These are phyloP conservation scores for Hyaloscypha hepaticicola DNA, from an alignment of 495 filamentous ascomycete species.

Conservation along the genomic window DNA sequence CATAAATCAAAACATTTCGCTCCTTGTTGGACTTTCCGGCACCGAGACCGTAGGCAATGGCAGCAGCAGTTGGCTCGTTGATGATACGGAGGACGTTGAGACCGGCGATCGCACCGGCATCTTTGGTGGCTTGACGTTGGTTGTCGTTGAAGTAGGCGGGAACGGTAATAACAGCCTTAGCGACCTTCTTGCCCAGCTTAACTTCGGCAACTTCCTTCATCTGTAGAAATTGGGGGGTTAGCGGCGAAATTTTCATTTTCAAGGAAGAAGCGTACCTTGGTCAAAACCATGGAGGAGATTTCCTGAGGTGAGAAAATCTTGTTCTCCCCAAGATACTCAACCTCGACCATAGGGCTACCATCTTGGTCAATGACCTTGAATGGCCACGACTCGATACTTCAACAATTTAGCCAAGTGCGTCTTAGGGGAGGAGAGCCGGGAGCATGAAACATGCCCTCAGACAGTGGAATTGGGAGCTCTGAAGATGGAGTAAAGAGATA, in stretches of 20 bases:
- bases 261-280: conserved; percentile 58
- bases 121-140: conserved; percentile 98
- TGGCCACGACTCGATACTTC: conserved; percentile 93
- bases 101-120: conserved; percentile 94
- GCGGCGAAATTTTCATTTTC: neutral
- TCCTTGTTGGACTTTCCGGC: conserved; percentile 91
- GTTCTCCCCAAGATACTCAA: conserved; percentile 89
- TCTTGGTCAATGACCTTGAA: conserved; percentile 94
- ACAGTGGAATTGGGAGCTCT: too few relatives aligned
- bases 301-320: conserved; percentile 98
- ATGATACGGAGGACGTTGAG: conserved; percentile 99
- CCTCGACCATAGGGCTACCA: conserved; percentile 87
- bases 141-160: conserved; percentile 99
- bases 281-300: conserved; percentile 93
- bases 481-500: too few relatives aligned
- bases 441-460: too few relatives aligned
- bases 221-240: conserved; percentile 39
- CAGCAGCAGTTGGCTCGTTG: conserved; percentile 97
- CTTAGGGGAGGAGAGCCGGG: too few relatives aligned
- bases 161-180: conserved; percentile 97
- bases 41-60: conserved; percentile 96
- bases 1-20: conserved; percentile 98
- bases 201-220: conserved; percentile 98
- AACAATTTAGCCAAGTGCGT: too few relatives aligned
- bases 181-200: conserved; percentile 94